phyloP scores from a whole-genome alignment of 306 rosid species.

The Cucumis cinereus region DNA sequence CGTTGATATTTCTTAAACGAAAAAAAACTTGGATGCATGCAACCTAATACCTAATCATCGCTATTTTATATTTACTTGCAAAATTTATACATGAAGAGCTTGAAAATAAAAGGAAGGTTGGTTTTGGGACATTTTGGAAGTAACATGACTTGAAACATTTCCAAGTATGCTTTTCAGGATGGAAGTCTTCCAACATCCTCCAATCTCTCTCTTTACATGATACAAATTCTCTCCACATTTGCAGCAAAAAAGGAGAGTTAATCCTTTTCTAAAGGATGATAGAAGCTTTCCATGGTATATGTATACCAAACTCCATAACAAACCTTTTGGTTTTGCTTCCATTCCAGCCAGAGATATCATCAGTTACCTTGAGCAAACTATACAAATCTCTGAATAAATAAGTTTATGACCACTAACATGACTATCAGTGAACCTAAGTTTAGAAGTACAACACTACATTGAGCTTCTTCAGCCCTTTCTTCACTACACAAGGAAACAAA shows the following conservation, averaged over 20 bases:
- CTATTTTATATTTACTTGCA: too few relatives aligned
- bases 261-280: not conserved
- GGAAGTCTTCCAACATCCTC: not conserved
- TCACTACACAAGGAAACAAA: not conserved
- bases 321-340: not conserved
- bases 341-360: slow-evolving; percentile 2
- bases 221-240: slow-evolving; percentile 4
- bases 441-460: not conserved
- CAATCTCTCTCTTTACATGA: not conserved
- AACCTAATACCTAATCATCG: too few relatives aligned
- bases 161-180: not conserved
- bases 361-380: not conserved
- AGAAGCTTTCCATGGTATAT: not conserved
- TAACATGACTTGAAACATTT: not conserved
- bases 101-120: not conserved
- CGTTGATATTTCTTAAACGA: too few relatives aligned
- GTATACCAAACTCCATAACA: not conserved
- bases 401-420: not conserved
- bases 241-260: slow-evolving; percentile 1
- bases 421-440: not conserved
- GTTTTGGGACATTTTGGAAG: not conserved
- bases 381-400: slow-evolving; percentile 3
- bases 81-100: too few relatives aligned
- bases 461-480: slow-evolving; percentile 3
- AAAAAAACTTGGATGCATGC: too few relatives aligned